Base-by-base conservation (phyloP, 352 stramenopile genomes). In the Phytophthora pseudosyringae region DNA sequence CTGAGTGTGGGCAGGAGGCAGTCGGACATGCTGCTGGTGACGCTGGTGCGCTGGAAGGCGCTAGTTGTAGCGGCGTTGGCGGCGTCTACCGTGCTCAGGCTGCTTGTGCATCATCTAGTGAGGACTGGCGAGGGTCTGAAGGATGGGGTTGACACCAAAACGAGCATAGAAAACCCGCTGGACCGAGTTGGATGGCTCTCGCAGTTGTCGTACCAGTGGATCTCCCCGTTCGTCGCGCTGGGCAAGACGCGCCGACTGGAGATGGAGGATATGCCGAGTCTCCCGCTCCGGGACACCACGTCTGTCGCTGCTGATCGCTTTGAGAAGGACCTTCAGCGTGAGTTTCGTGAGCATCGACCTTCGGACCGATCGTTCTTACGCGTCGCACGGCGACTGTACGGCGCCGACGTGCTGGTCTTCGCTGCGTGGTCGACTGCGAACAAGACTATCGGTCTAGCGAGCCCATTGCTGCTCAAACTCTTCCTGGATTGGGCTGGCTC, bases 391-490 rank as follows among this genome's bases (percentile, higher is more conserved):
- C 64, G 28, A 7, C 58, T 95, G n/a, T 93, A 94, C 38, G 83
- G 80, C 4, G 44, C 59, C 4, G 81, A 95, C 36, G 67, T 94
- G 9, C 31, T 75, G 0, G 31, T 67, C 1, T 94, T 95, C 38
- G 83, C 64, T 0, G 50, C 80, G 9, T 95, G 87, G 87, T 93
- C 87, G 18, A 80, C 75, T 3, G 29, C 54, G 21, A 95, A 95
- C 71, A 95, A 92, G 73, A 46, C 72, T 0, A 76, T 95, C 40
- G 80, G 80, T 8, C 50, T 95, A 26, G 68, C 59, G 47, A 92
- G 80, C 36, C 87, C 87, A 5, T 52, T 93, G n/a, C 58, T 95
- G 32, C 75, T 93, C 40, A 95, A 95, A 59, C 61, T 89, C 36
- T 91, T 95, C 40, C 69, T 94, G 1, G 80, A 92, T 39, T 95